Conservation (phyloP, 805 yeast genomes). For the Limtongia smithiae region DNA sequence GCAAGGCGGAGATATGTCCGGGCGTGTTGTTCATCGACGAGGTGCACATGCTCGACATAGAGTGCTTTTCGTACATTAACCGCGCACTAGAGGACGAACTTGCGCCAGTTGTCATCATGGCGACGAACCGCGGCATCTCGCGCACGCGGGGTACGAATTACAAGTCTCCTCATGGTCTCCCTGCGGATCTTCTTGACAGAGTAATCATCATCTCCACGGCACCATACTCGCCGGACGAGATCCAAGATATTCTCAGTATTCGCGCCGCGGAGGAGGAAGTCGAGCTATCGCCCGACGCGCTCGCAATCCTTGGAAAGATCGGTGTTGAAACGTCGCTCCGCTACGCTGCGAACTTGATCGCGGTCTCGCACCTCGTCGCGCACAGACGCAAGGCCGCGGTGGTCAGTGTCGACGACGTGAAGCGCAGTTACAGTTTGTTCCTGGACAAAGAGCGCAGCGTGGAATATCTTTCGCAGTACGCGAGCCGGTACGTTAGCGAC, state of each 20-base stretch:
- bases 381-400: conserved; percentile 66
- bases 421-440: conserved; percentile 73
- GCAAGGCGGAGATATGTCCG: conserved; percentile 93
- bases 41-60: conserved; percentile 97
- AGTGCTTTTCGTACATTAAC: conserved; percentile 90
- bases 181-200: conserved; percentile 90
- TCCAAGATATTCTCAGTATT: conserved; percentile 77
- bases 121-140: conserved; percentile 95
- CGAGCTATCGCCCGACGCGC: conserved; percentile 74
- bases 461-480: conserved; percentile 68
- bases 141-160: conserved; percentile 89
- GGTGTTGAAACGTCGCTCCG: conserved; percentile 88
- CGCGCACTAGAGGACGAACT: conserved; percentile 95
- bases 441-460: conserved; percentile 88
- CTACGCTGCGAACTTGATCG: conserved; percentile 84
- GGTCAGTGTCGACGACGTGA: conserved; percentile 77
- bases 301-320: conserved; percentile 81
- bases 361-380: conserved; percentile 86
- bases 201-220: conserved; percentile 86
- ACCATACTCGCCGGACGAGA: conserved; percentile 74
- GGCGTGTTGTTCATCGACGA: conserved; percentile 98
- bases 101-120: conserved; percentile 97
- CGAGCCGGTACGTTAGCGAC: conserved; percentile 72
- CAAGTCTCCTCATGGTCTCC: conserved; percentile 96
- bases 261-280: conserved; percentile 95